Evolutionary conservation across 441 rosid genomes (phyloP), one percentile per base, ranked within the genome.

Genomic region (Biscutella laevigata): DNA sequence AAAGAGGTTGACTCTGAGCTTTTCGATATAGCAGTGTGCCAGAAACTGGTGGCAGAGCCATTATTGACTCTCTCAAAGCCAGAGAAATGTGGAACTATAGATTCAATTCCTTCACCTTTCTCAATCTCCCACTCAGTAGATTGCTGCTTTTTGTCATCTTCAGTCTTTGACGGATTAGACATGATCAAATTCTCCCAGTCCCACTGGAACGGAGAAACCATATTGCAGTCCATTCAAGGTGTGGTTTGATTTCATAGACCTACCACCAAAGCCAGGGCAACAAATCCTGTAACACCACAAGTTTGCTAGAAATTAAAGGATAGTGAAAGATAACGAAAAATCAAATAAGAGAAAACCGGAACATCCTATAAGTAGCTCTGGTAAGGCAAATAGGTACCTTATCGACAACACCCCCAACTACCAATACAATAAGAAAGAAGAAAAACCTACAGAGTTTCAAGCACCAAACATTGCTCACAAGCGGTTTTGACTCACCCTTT

Each of bases 1-100:
- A 17, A 22, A 28, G 67, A 70, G 26, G 63, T 48, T 12, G 66
- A 70, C 53, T 47, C 46, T 47, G 74, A 64, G 62, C 67, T 64
- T 50, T 64, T 69, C 0, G 74, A 53, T 2, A 49, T 39, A 58
- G 62, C 15, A 11, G 45, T 25, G 44, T 46, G 62, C 47, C 69
- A 53, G 62, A 53, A 49, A 54, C 57, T 54, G 47, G 70, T 40
- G 20, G 50, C 46, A 47, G 70, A 59, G 59, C 36, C 67, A 47
- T 25, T 53, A 52, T 50, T 44, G 28, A 10, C 67, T 46, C 76
- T 76, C 32, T 69, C 76, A 42, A 69, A 71, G 20, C 71, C 67
- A 13, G 76, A 70, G 11, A 82, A 77, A 64, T 59, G 70, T 29
- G 84, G 74, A 56, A 86, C 76, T 42, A 66, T 42, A 30, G 74